phyloP scores from a whole-genome alignment of 345 rosid species.

The thale cress (Arabidopsis thaliana) region DNA sequence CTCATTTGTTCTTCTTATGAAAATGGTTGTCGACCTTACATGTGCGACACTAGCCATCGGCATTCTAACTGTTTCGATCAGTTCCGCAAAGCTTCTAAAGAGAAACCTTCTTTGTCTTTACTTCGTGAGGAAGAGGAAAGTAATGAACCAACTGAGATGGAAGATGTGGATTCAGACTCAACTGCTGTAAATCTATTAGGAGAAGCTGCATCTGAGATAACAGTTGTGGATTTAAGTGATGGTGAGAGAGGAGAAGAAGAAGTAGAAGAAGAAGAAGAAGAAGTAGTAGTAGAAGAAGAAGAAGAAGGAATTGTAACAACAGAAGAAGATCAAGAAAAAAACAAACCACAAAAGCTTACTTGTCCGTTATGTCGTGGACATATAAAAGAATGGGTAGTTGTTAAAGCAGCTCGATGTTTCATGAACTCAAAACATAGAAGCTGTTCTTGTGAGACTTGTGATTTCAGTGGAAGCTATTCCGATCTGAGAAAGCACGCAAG shows the following conservation, averaged over 20 bases:
- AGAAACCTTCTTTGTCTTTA: slow-evolving; percentile 42
- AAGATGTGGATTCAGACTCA: slow-evolving; percentile 44
- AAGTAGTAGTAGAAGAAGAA: background rate
- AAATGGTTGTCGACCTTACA: slow-evolving; percentile 93
- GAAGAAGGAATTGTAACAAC: slow-evolving; percentile 38
- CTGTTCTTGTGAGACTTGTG: slow-evolving; percentile 88
- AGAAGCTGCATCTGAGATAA: slow-evolving; percentile 28
- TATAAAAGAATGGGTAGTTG: slow-evolving; percentile 78
- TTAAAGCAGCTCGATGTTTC: slow-evolving; percentile 71
- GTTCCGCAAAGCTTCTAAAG: slow-evolving; percentile 69
- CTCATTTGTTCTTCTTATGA: slow-evolving; percentile 90
- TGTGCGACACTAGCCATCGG: slow-evolving; percentile 98
- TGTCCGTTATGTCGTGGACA: slow-evolving; percentile 95
- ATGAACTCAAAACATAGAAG: slow-evolving; percentile 88
- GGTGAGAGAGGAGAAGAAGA: slow-evolving; percentile 16
- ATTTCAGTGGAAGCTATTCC: slow-evolving; percentile 71
- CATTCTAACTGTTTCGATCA: slow-evolving; percentile 97
- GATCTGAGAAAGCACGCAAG: slow-evolving; percentile 97
- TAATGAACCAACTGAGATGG: slow-evolving; percentile 21
- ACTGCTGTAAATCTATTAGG: slow-evolving; percentile 46
- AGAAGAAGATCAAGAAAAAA: slow-evolving; percentile 49
- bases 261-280: slow-evolving; percentile 23
- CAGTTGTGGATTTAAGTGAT: slow-evolving; percentile 9
- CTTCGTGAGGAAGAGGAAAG: slow-evolving; percentile 48
- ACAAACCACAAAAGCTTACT: slow-evolving; percentile 56